phyloP scores from a whole-genome alignment of 2,329 filamentous ascomycete species.

The Pseudocercospora eumusae region DNA sequence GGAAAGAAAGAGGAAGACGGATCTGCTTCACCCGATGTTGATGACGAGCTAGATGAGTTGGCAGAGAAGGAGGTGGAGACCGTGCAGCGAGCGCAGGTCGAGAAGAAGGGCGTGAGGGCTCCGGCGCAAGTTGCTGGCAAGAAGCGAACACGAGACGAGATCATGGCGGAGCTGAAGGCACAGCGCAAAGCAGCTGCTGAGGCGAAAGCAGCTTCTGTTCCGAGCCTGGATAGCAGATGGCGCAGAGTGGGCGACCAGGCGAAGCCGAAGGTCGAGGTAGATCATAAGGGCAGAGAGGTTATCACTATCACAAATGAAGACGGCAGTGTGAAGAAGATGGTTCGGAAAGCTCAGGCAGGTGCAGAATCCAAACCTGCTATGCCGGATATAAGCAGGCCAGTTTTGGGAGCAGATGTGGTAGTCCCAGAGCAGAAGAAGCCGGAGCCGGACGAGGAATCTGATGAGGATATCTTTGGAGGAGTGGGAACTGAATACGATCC shows the following conservation, averaged over 20 bases:
- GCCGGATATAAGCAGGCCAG: slow-evolving; percentile 34
- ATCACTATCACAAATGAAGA: slow-evolving; percentile 60
- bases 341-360: slow-evolving; percentile 52
- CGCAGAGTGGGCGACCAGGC: slow-evolving; percentile 49
- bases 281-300: slow-evolving; percentile 59
- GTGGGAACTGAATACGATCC: slow-evolving; percentile 63
- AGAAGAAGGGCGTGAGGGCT: slow-evolving; percentile 55
- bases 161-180: slow-evolving; percentile 60
- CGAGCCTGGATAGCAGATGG: slow-evolving; percentile 45
- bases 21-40: slow-evolving; percentile 37
- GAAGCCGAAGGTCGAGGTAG: slow-evolving; percentile 58
- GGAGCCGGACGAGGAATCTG: slow-evolving; percentile 39
- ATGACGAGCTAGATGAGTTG: slow-evolving; percentile 55
- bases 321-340: slow-evolving; percentile 63
- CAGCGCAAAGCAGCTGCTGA: slow-evolving; percentile 51
- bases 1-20: slow-evolving; percentile 35
- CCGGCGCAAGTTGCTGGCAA: slow-evolving; percentile 46
- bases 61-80: slow-evolving; percentile 69
- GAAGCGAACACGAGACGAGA: slow-evolving; percentile 60
- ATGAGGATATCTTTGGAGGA: slow-evolving; percentile 64
- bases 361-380: slow-evolving; percentile 30
- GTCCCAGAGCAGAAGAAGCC: slow-evolving; percentile 27
- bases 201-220: slow-evolving; percentile 47
- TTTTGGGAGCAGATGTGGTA: slow-evolving; percentile 39
- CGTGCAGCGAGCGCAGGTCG: slow-evolving; percentile 59